Evolutionary conservation across 2,329 filamentous ascomycete species (phyloP).

Genomic region (Microdochium paspali): DNA sequence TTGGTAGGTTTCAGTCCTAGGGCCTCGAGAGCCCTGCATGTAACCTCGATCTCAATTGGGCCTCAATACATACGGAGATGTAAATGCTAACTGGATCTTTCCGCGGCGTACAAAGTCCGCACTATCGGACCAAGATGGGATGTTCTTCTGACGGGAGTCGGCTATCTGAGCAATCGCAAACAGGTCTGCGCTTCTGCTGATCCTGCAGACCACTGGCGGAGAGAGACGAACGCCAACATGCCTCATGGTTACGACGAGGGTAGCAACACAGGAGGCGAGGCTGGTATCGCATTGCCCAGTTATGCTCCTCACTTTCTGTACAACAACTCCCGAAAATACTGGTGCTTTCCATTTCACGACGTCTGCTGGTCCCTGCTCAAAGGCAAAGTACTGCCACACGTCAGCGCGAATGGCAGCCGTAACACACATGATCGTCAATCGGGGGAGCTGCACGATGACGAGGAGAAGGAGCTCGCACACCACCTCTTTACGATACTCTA

Average conservation of each 20-base stretch:
- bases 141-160: slow-evolving; percentile 9
- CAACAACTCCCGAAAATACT: slow-evolving; percentile 3
- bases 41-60: too few species aligned
- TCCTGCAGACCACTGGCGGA: slow-evolving; percentile 1
- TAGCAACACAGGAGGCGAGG: too few species aligned
- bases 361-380: slow-evolving; percentile 11
- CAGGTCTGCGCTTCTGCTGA: slow-evolving; percentile 5
- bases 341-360: slow-evolving; percentile 11
- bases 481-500: slow-evolving; percentile 11
- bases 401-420: too few species aligned
- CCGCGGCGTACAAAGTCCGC: too few species aligned
- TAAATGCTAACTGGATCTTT: too few species aligned
- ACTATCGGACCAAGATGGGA: slow-evolving; percentile 1
- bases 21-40: too few species aligned
- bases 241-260: not conserved
- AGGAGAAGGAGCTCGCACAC: slow-evolving; percentile 3
- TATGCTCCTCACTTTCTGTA: slow-evolving; percentile 3
- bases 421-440: too few species aligned
- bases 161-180: slow-evolving; percentile 7
- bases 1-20: slow-evolving; percentile 10
- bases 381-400: slow-evolving; percentile 4
- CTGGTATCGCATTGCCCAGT: not conserved
- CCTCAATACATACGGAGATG: too few species aligned
- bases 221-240: too few species aligned
- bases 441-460: too few species aligned